Evolutionary conservation across 176 grass and related monocot species (phyloP), one percentile per base, ranked within the genome.

Genomic region (Aegilops speltoides): DNA sequence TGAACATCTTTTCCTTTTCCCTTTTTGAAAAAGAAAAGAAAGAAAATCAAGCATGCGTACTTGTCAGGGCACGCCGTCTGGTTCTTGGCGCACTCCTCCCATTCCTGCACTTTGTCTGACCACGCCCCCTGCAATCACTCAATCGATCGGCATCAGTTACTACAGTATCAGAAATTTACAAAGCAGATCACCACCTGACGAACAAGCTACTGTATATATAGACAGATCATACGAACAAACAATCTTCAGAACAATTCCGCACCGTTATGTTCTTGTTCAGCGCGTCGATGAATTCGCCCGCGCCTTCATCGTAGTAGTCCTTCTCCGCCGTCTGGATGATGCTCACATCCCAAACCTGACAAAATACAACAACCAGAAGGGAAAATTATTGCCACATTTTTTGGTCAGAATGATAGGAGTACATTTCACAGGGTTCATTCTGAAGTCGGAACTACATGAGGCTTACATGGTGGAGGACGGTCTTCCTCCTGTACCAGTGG

Each of bases 401-500:
- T 73, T 29, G 2, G 34, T 43, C n/a, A 41, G 56, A 66, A 34
- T 43, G 41, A 13, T 45, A 41, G 29, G 29, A 29, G 29, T 29
- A 31, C 57, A 7, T 40, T 40, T 70, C 2, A 0, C 62, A 3
- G 8, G 38, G 4, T 36, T 15, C 10, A 8, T 76, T 77, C 24
- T 77, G 52, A 15, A 52, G 22, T 23, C 23, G 74, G 23, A 73
- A 24, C 0, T 31, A 31, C 13, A 29, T 6, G 37, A 52, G 13
- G 41, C 78, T 76, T 86, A 92, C 88, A 90, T 92, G 90, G 81
- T 95, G 93, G 11, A 95, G 90, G 3, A 79, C 88, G 33, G 83
- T 82, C 87, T 95, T 95, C 87, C 86, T 89, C 64, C 6, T 88
- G 45, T 89, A 95, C 93, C 90, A 92, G 45, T 79, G 90, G 5